Conservation (phyloP, 164 flowering plant genomes). For the Platanus orientalis region DNA sequence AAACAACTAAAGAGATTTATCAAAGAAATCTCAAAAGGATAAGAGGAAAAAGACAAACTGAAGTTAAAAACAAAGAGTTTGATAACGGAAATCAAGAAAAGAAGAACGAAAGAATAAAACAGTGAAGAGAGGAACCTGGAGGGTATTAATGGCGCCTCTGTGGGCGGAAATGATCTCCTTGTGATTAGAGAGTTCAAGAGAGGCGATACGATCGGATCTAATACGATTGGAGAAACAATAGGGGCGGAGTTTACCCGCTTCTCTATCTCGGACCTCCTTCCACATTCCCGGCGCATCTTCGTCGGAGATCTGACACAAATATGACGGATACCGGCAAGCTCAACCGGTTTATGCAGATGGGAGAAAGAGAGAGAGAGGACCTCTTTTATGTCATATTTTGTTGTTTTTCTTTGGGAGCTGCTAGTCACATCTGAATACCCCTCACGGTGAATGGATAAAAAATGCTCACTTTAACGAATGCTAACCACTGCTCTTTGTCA, state of each 20-base stretch:
- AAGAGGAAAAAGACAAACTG: neutral
- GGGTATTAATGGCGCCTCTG: constrained; percentile 74
- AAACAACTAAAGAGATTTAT: no score
- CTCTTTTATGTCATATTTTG: no score
- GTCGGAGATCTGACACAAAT: constrained; percentile 15
- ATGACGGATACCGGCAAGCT: constrained; percentile 4
- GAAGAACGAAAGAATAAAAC: neutral
- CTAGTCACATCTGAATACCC: no score
- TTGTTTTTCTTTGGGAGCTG: no score
- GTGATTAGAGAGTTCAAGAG: constrained; percentile 68
- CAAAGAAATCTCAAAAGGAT: no score
- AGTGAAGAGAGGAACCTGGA: constrained; percentile 51
- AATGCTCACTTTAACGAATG: no score
- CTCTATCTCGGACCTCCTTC: constrained; percentile 77
- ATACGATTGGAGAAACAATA: constrained; percentile 50
- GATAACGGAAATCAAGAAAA: neutral
- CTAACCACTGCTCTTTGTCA: no score
- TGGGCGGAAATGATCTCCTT: constrained; percentile 84
- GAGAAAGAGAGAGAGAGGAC: no score
- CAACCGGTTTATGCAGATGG: neutral
- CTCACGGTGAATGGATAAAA: no score
- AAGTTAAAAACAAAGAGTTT: neutral
- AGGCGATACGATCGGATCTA: constrained; percentile 49
- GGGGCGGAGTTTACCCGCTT: constrained; percentile 67
- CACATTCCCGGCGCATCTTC: constrained; percentile 86